Evolutionary conservation across 106 monocot species (phyloP), one percentile per base, ranked within the genome.

Genomic region (Dioscorea zingiberensis): DNA sequence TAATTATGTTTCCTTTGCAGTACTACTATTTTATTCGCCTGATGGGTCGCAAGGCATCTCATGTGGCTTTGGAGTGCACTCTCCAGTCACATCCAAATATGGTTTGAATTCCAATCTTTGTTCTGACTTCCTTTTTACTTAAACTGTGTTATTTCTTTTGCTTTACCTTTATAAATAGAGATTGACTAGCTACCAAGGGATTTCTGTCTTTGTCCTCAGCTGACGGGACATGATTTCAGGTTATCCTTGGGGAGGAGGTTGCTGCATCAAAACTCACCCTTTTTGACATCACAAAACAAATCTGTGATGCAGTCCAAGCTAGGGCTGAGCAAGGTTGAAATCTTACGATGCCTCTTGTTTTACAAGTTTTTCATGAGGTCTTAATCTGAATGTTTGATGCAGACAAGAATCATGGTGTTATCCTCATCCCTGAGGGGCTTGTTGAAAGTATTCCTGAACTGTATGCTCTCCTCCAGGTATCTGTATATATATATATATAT

Each of bases 1-100:
- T 38, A 2, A 38, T 25, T 54, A 29, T 54, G 68, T 78, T 32
- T 24, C 17, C 59, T 62, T 74, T 79, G 47, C 83, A 94, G 94
- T 94, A 94, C 65, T 94, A 94, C 64, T 94, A 94, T 66, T 90
- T 94, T 64, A 84, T 94, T 82, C 83, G 90, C n/a, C 72, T 94
- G 45, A 90, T 94, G 90, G 89, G 94, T 0, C 70, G 84, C 38
- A 94, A 84, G 76, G 94, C 90, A 55, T 94, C 94, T 80, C 90
- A 94, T 78, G 90, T 94, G 45, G 94, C 94, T 47, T 69, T 94
- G 68, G 90, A 94, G 72, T 94, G 94, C 74, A 62, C 94, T 27
- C 90, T 94, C 23, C 94, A 94, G 47, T 90, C 94, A 25, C 89
- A 87, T 80, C 94, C 90, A 53, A 94, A 94, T 67, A 80, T 90